Percentiles rank a stretch among this genome's conserved stretches.
These are phyloP conservation scores for Gleditsia sinensis DNA, from an alignment of 306 rosid species.

Conservation along the genomic window DNA sequence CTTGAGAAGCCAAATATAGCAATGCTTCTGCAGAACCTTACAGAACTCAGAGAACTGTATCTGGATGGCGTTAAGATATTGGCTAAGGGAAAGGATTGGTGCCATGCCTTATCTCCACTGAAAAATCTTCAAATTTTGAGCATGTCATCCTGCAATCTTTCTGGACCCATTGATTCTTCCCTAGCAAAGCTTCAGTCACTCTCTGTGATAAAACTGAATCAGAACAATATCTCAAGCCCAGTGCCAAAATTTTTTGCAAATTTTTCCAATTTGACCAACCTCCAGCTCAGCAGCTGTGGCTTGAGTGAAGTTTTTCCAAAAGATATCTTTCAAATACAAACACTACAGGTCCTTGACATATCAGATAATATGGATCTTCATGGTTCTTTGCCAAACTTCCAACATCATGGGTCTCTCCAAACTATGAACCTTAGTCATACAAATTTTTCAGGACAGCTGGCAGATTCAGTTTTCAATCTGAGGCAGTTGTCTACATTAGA, in stretches of 20 bases:
- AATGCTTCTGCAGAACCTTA: conserved; percentile 34
- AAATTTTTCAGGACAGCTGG: conserved; percentile 37
- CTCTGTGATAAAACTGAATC: neutral
- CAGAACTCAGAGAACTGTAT: conserved; percentile 34
- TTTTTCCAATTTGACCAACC: conserved; percentile 28
- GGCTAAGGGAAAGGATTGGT: conserved; percentile 43
- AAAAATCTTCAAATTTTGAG: conserved; percentile 33
- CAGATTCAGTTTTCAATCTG: conserved; percentile 29
- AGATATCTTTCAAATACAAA: conserved; percentile 34
- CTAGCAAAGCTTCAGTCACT: conserved; percentile 30
- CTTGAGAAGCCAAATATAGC: conserved; percentile 32
- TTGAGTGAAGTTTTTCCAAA: conserved; percentile 38
- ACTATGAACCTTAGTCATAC: conserved; percentile 1
- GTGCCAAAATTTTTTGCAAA: conserved; percentile 36
- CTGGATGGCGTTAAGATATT: conserved; percentile 53
- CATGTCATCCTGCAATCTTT: conserved; percentile 41
- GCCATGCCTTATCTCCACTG: conserved; percentile 32
- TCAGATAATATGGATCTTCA: conserved; percentile 29
- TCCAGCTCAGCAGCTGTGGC: conserved; percentile 3
- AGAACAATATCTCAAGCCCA: conserved; percentile 25
- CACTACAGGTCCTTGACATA: conserved; percentile 35
- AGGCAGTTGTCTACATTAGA: conserved; percentile 30
- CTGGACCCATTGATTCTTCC: conserved; percentile 44
- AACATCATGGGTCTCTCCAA: conserved; percentile 2
- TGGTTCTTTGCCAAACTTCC: conserved; percentile 46